phyloP scores from a whole-genome alignment of 2,329 filamentous ascomycete species.

The Fusarium miscanthi region DNA sequence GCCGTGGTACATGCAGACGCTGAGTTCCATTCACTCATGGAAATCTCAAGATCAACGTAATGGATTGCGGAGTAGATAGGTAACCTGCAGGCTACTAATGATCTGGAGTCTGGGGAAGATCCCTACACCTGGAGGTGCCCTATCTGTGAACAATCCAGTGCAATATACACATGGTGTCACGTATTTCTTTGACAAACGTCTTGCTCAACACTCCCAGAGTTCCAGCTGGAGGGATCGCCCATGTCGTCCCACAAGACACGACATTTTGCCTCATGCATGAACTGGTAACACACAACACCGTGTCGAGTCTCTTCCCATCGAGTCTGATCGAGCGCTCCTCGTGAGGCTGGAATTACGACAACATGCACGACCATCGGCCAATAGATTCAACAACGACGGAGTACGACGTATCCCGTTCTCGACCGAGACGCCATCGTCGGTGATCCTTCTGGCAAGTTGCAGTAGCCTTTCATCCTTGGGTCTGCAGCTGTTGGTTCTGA shows the following conservation, averaged over 20 bases:
- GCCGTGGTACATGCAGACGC: slow-evolving; percentile 4
- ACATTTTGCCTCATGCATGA: slow-evolving; percentile 28
- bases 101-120: slow-evolving; percentile 16
- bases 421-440: slow-evolving; percentile 11
- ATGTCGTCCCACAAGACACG: slow-evolving; percentile 9
- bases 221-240: slow-evolving; percentile 2
- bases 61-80: slow-evolving; percentile 26
- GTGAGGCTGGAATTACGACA: slow-evolving; percentile 7
- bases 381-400: background rate
- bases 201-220: background rate
- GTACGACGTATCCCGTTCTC: slow-evolving; percentile 5
- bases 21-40: slow-evolving; percentile 28
- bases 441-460: slow-evolving; percentile 31
- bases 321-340: slow-evolving; percentile 2
- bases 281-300: slow-evolving; percentile 12
- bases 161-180: slow-evolving; percentile 12
- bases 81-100: background rate
- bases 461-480: slow-evolving; percentile 12
- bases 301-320: background rate
- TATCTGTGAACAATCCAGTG: background rate
- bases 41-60: slow-evolving; percentile 36
- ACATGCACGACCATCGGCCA: background rate
- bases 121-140: background rate
- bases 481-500: slow-evolving; percentile 1
- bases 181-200: slow-evolving; percentile 1